These are phyloP conservation scores for Entonaema liquescens DNA, from an alignment of 495 filamentous ascomycete species.

Conservation along the genomic window DNA sequence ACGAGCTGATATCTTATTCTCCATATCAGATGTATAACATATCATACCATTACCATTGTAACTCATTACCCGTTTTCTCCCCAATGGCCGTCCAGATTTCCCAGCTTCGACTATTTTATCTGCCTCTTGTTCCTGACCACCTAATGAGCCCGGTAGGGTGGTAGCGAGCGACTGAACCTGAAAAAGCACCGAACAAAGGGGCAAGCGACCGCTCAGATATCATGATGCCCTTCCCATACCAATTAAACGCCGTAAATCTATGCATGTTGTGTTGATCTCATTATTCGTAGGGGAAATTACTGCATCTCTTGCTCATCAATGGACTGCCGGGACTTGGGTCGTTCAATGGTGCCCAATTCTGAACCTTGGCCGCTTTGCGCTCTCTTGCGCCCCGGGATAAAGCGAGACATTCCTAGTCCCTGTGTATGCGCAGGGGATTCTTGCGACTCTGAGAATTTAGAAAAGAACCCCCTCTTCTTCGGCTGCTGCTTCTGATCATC, in stretches of 20 bases:
- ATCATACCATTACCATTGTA: conserved; percentile 28
- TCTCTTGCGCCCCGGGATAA: conserved; percentile 77
- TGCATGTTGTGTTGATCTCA: conserved; percentile 25
- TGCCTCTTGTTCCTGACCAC: conserved; percentile 30
- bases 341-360: conserved; percentile 69
- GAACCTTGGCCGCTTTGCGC: conserved; percentile 77
- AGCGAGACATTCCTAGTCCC: conserved; percentile 62
- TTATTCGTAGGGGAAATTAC: conserved; percentile 30
- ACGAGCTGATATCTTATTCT: conserved; percentile 39
- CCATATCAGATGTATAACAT: conserved; percentile 27
- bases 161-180: conserved; percentile 37
- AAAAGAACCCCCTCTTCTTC: conserved; percentile 86
- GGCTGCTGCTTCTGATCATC: conserved; percentile 69
- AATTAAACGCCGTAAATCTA: conserved; percentile 41
- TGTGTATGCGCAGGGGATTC: conserved; percentile 52
- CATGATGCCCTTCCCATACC: conserved; percentile 38
- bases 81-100: conserved; percentile 17
- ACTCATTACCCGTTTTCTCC: conserved; percentile 28
- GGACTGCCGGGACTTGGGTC: conserved; percentile 44
- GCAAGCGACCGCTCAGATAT: conserved; percentile 43
- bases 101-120: conserved; percentile 14
- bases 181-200: conserved; percentile 34
- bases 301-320: conserved; percentile 50
- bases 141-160: conserved; percentile 25
- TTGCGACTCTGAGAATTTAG: conserved; percentile 76